These are phyloP conservation scores for Leccinum pellstonianum DNA, from an alignment of 768 basidiomycete species.

Conservation along the genomic window DNA sequence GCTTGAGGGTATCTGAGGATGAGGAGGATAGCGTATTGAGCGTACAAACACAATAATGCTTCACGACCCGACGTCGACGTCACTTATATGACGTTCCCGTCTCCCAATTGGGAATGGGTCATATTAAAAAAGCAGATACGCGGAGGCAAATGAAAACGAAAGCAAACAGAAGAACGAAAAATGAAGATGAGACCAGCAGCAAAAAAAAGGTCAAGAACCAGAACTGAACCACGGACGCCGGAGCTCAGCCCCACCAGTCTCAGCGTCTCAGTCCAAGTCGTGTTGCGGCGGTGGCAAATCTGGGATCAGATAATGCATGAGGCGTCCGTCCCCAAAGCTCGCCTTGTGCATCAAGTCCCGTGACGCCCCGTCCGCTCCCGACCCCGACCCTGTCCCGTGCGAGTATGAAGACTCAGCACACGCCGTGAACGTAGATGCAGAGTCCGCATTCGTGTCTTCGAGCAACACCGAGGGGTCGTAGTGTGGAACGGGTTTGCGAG, in stretches of 20 bases:
- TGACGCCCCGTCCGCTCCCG: constrained; percentile 11
- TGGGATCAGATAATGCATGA: constrained; percentile 58
- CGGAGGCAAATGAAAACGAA: background rate
- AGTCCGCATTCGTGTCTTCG: constrained; percentile 22
- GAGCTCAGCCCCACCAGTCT: background rate
- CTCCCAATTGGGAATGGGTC: background rate
- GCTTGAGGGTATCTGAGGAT: constrained; percentile 1
- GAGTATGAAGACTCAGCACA: constrained; percentile 30
- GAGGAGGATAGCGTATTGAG: background rate
- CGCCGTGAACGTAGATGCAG: constrained; percentile 22
- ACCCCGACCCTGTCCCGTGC: constrained; percentile 21
- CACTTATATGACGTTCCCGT: background rate
- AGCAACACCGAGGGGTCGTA: constrained; percentile 39
- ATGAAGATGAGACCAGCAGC: background rate
- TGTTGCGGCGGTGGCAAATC: constrained; percentile 47
- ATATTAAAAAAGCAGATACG: background rate
- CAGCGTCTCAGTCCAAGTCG: constrained; percentile 20
- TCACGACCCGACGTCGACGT: background rate
- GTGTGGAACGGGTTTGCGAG: constrained; percentile 58
- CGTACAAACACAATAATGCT: background rate
- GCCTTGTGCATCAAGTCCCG: constrained; percentile 38
- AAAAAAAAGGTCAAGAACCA: background rate
- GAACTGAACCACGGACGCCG: background rate
- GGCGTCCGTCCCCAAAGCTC: constrained; percentile 46
- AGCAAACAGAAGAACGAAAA: background rate